phyloP scores from a whole-genome alignment of 345 rosid species.

The Ceriops zippeliana region DNA sequence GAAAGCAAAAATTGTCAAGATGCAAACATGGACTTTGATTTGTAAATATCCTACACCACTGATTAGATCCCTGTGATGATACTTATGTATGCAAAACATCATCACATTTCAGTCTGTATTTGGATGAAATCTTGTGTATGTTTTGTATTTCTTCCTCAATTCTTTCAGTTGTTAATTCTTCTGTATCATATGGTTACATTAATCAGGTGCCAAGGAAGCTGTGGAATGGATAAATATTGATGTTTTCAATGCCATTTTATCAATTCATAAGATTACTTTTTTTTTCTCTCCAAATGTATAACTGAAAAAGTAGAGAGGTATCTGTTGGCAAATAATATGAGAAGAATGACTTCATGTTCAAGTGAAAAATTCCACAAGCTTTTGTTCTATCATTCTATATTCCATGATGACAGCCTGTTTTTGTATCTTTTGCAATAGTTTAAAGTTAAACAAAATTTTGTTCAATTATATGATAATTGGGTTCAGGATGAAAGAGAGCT shows the following conservation, averaged over 20 bases:
- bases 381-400: neutral
- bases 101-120: neutral
- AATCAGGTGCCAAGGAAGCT: neutral
- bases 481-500: constrained; percentile 88
- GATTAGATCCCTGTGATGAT: neutral
- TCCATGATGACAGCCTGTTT: neutral
- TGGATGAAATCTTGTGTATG: neutral
- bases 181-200: neutral
- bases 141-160: neutral
- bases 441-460: neutral
- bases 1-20: neutral
- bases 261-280: no score
- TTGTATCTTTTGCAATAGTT: neutral
- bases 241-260: neutral
- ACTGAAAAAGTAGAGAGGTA: neutral
- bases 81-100: neutral
- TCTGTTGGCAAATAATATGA: neutral
- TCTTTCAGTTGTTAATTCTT: neutral
- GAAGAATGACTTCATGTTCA: neutral
- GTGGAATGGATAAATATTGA: neutral
- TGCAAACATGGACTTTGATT: neutral
- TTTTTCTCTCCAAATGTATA: neutral
- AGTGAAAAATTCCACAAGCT: no score
- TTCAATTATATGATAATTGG: constrained; percentile 5
- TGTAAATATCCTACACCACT: neutral